Conservation (phyloP, 2,329 filamentous ascomycete genomes). For the Xenosphaeropsis pyriputrescens region DNA sequence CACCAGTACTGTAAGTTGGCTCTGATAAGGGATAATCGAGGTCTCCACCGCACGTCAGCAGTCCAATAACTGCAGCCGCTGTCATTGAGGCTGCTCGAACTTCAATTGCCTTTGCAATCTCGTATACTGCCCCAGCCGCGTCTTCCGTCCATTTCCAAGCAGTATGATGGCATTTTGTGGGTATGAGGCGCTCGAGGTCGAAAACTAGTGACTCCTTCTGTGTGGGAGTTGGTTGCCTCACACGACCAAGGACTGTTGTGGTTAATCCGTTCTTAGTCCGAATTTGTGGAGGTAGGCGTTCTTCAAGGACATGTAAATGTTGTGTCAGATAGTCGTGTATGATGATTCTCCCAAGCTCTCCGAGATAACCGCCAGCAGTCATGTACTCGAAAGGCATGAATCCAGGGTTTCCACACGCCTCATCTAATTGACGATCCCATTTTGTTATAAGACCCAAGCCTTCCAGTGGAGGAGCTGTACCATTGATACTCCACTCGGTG, state of each 20-base stretch:
- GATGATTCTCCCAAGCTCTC: conserved; percentile 67
- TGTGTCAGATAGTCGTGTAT: conserved; percentile 71
- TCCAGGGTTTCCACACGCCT: conserved; percentile 56
- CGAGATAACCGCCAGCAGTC: conserved; percentile 86
- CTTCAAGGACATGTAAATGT: conserved; percentile 6
- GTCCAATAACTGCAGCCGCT: conserved; percentile 56
- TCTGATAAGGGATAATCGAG: conserved; percentile 25
- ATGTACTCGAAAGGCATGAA: conserved; percentile 97
- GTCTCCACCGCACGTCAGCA: conserved; percentile 56
- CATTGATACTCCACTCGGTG: conserved; percentile 74
- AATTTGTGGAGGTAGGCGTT: conserved; percentile 8
- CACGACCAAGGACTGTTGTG: conserved; percentile 60
- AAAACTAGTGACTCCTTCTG: conserved; percentile 22
- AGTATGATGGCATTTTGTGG: conserved; percentile 3
- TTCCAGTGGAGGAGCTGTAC: conserved; percentile 52
- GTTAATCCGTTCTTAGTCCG: conserved; percentile 27
- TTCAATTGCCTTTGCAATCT: conserved; percentile 57
- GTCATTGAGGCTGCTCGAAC: conserved; percentile 59
- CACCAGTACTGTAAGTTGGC: no score
- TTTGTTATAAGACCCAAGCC: conserved; percentile 47
- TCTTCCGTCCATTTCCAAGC: conserved; percentile 44
- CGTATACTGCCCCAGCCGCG: conserved; percentile 42
- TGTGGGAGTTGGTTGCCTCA: conserved; percentile 35
- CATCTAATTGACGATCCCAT: conserved; percentile 58
- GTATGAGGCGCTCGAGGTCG: conserved; percentile 39